Base-by-base conservation (phyloP, 768 basidiomycete genomes). In the Dendrothele bispora region DNA sequence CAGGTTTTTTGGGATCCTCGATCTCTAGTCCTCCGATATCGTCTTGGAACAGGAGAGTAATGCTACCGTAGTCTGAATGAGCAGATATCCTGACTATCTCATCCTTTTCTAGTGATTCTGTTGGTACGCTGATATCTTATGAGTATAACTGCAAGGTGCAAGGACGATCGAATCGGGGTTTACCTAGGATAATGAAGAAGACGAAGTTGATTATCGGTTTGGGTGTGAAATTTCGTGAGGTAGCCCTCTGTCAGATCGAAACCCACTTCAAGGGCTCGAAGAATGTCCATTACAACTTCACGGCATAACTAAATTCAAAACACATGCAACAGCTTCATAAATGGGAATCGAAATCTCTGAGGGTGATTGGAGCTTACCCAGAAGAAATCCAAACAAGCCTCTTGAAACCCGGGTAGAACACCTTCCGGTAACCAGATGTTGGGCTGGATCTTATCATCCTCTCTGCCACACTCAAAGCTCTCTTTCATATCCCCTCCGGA, bases 1-100 rank as follows among this genome's bases (percentile, higher is more conserved):
- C 80, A 4, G 77, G 71, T 17, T 61, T 55, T 32, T 68, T 63
- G 0, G 80, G 79, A 55, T 78, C 73, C 57, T 84, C 79, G 4
- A 84, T 75, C 55, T 86, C 81, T 3, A 85, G 67, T 0, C 84
- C 84, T 5, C 83, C 82, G 2, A 75, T 69, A 4, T 74, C 67
- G 54, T 85, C 82, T 61, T 85, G 83, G 41, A 84, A 68, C 3
- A 86, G 62, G 6, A 83, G 61, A 43, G 83, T 86, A 15, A 83
- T 66, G 0, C 71, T 77, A 3, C 76, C 74, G 50, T 77, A 84
- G 59, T 86, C 84, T 1, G 73, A 70, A 48, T 80, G 77, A 1
- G 72, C 72, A 8, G 72, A 75, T 29, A 80, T 75, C 10, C 79
- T 61, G 1, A 68, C 63, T 4, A 78, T 51, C 12, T 68, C 58